Conservation (phyloP, 495 filamentous ascomycete species). For the Penicillium bialowiezense region DNA sequence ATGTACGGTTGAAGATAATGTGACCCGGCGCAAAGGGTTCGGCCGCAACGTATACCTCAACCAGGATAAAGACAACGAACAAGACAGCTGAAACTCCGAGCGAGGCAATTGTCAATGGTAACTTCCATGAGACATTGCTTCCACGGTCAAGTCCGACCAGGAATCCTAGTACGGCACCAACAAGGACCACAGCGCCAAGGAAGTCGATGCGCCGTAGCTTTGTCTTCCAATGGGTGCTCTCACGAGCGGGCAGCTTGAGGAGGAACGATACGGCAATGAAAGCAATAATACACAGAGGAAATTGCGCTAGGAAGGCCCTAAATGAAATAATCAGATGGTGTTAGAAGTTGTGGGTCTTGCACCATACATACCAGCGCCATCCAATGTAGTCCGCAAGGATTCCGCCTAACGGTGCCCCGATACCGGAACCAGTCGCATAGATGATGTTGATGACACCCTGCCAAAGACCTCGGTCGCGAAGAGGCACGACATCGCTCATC, state of each 20-base stretch:
- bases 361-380: constrained; percentile 68
- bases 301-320: constrained; percentile 71
- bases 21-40: constrained; percentile 80
- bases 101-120: constrained; percentile 56
- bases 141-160: constrained; percentile 77
- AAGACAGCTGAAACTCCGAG: constrained; percentile 57
- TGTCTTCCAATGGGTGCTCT: constrained; percentile 54
- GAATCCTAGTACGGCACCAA: constrained; percentile 69
- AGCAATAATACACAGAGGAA: constrained; percentile 66
- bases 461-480: constrained; percentile 76
- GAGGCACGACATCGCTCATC: constrained; percentile 71
- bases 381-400: constrained; percentile 71
- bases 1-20: constrained; percentile 69
- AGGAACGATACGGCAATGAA: constrained; percentile 59
- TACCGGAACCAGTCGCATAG: constrained; percentile 65
- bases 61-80: constrained; percentile 64
- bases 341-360: neutral
- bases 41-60: constrained; percentile 68
- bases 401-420: constrained; percentile 71
- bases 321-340: constrained; percentile 7
- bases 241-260: constrained; percentile 58
- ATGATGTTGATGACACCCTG: constrained; percentile 84
- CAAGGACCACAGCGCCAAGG: constrained; percentile 65
- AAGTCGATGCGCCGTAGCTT: constrained; percentile 80
- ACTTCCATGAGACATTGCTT: constrained; percentile 68